phyloP scores from a whole-genome alignment of 192 early-diverging fungal genomes.

The Tieghemiomyces parasiticus region DNA sequence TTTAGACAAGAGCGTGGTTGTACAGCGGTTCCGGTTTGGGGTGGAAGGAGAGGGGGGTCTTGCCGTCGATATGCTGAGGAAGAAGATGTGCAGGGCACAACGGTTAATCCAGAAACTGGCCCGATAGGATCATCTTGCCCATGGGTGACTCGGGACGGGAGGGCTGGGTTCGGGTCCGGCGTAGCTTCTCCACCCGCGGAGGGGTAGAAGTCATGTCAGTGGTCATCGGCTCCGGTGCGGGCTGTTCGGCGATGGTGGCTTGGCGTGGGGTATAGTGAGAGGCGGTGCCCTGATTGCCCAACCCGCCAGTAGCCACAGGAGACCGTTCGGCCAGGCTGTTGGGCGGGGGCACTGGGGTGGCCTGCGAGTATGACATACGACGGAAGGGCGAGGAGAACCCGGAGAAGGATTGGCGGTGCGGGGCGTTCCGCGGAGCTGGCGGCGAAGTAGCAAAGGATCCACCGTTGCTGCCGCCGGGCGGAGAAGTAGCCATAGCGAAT shows the following conservation, averaged over 20 bases:
- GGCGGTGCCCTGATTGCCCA: not conserved
- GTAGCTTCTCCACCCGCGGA: not conserved
- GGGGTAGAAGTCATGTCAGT: not conserved
- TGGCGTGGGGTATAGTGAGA: not conserved
- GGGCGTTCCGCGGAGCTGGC: not conserved
- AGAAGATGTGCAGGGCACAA: too few species aligned
- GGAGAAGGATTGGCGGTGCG: not conserved
- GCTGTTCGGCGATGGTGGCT: not conserved
- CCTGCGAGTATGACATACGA: not conserved
- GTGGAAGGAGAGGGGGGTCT: too few species aligned
- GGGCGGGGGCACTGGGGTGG: not conserved
- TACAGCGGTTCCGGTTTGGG: too few species aligned
- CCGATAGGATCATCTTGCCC: slow-evolving; percentile 11
- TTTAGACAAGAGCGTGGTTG: too few species aligned
- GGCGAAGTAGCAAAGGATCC: too few species aligned
- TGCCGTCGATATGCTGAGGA: too few species aligned
- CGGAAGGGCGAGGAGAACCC: not conserved
- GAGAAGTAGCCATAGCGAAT: too few species aligned
- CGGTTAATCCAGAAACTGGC: slow-evolving; percentile 11
- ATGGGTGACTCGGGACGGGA: slow-evolving; percentile 3
- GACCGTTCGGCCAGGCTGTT: not conserved
- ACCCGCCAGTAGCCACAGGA: not conserved
- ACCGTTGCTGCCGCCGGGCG: too few species aligned
- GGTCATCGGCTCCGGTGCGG: not conserved
- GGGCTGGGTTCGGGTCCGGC: not conserved